Evolutionary conservation across 2,329 filamentous ascomycete species (phyloP).

Genomic region (Rhynchosporium graminicola): DNA sequence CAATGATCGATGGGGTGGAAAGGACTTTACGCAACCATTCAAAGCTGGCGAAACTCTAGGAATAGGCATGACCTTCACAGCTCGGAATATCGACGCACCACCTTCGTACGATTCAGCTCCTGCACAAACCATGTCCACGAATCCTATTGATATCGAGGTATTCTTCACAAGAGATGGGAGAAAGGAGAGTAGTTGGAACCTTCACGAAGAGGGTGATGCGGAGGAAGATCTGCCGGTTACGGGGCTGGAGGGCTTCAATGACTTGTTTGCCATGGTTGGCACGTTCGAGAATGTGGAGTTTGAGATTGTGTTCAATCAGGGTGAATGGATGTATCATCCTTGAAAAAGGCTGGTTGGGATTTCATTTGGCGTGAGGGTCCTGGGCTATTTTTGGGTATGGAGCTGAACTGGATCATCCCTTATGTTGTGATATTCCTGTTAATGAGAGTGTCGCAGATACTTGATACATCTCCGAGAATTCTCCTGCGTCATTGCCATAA

Average conservation of each 20-base stretch:
- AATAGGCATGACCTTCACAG: conserved; percentile 65
- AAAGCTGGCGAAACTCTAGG: conserved; percentile 66
- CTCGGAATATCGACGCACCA: conserved; percentile 33
- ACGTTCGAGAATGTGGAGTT: conserved; percentile 68
- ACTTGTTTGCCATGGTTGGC: conserved; percentile 71
- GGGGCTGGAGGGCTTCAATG: conserved; percentile 70
- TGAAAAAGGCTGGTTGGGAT: conserved; percentile 9
- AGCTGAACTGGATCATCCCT: background rate
- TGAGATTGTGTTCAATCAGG: conserved; percentile 63
- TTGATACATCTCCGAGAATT: too few species aligned
- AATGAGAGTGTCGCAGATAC: too few species aligned
- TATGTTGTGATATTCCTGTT: too few species aligned
- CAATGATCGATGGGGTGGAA: conserved; percentile 74
- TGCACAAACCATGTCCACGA: conserved; percentile 27
- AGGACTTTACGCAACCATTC: conserved; percentile 66
- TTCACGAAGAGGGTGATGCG: conserved; percentile 73
- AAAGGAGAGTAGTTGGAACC: conserved; percentile 63
- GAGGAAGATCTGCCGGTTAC: conserved; percentile 60
- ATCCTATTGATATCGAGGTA: conserved; percentile 53
- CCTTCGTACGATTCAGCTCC: conserved; percentile 38
- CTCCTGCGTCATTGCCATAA: too few species aligned
- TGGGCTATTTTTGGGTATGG: background rate
- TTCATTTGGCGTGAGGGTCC: background rate
- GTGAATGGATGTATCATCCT: conserved; percentile 56
- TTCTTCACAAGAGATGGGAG: conserved; percentile 72